Evolutionary conservation across 768 basidiomycete genomes (phyloP).

Genomic region (Tylopilus subfusipes): DNA sequence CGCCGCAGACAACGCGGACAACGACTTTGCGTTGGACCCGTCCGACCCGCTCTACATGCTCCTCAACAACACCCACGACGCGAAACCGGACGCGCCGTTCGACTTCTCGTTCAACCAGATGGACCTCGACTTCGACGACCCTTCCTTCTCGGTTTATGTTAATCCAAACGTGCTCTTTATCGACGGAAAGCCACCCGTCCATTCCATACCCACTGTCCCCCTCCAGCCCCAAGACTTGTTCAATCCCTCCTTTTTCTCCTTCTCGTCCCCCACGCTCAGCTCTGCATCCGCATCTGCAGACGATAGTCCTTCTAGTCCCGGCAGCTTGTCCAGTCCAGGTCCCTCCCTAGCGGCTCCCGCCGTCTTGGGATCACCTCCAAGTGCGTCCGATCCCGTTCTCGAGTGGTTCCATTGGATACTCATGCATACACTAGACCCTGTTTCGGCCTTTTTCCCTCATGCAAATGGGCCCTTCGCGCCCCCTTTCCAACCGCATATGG

Average conservation of each 20-base stretch:
- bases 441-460: conserved; percentile 18
- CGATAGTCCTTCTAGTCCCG: conserved; percentile 24
- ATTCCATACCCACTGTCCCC: conserved; percentile 15
- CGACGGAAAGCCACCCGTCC: conserved; percentile 23
- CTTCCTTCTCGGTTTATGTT: conserved; percentile 45
- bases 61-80: conserved; percentile 42
- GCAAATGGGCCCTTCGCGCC: conserved; percentile 20
- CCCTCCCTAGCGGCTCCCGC: conserved; percentile 30
- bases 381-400: conserved; percentile 5
- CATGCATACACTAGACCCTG: conserved; percentile 24
- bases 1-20: conserved; percentile 4
- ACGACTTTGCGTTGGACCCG: conserved; percentile 50
- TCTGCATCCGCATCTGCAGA: conserved; percentile 32
- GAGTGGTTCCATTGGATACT: neutral
- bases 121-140: conserved; percentile 60
- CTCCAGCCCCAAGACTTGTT: conserved; percentile 31
- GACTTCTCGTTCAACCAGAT: conserved; percentile 40
- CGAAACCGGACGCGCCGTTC: conserved; percentile 36
- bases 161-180: conserved; percentile 63
- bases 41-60: conserved; percentile 59
- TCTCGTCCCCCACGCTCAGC: conserved; percentile 36
- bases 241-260: conserved; percentile 38
- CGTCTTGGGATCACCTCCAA: conserved; percentile 21
- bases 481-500: conserved; percentile 35
- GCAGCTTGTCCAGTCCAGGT: conserved; percentile 28